Evolutionary conservation across 2,329 filamentous ascomycete genomes (phyloP).

Genomic region (Macroventuria anomochaeta): DNA sequence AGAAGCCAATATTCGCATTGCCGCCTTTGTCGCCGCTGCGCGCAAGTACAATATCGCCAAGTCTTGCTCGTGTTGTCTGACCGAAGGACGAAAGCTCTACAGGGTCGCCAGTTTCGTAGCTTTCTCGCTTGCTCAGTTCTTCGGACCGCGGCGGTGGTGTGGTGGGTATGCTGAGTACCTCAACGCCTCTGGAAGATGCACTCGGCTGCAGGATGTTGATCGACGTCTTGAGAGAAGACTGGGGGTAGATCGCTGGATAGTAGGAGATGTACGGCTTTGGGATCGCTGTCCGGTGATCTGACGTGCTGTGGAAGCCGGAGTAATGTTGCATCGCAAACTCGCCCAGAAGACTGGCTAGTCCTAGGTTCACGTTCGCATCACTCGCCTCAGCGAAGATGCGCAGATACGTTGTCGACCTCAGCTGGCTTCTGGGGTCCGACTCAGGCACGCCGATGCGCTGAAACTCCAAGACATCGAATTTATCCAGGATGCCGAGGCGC

Average conservation of each 20-base stretch:
- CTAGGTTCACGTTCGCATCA: slow-evolving; percentile 29
- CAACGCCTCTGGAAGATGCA: not conserved
- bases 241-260: slow-evolving; percentile 41
- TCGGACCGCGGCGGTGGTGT: slow-evolving; percentile 28
- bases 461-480: slow-evolving; percentile 61
- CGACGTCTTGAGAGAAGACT: slow-evolving; percentile 35
- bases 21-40: slow-evolving; percentile 51
- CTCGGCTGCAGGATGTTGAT: slow-evolving; percentile 44
- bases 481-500: slow-evolving; percentile 45
- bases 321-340: slow-evolving; percentile 44
- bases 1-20: slow-evolving; percentile 48
- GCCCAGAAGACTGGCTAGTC: slow-evolving; percentile 27
- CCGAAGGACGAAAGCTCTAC: slow-evolving; percentile 30
- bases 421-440: slow-evolving; percentile 34
- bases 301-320: slow-evolving; percentile 40
- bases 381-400: slow-evolving; percentile 42
- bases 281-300: slow-evolving; percentile 39
- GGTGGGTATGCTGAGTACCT: slow-evolving; percentile 18
- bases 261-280: slow-evolving; percentile 43
- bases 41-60: slow-evolving; percentile 55
- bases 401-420: slow-evolving; percentile 42
- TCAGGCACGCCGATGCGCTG: slow-evolving; percentile 50
- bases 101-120: slow-evolving; percentile 47
- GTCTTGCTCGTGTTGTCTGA: slow-evolving; percentile 26
- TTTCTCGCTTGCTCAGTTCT: slow-evolving; percentile 25